Base-by-base conservation (phyloP, 768 basidiomycete species). In the Sutorius australiensis region DNA sequence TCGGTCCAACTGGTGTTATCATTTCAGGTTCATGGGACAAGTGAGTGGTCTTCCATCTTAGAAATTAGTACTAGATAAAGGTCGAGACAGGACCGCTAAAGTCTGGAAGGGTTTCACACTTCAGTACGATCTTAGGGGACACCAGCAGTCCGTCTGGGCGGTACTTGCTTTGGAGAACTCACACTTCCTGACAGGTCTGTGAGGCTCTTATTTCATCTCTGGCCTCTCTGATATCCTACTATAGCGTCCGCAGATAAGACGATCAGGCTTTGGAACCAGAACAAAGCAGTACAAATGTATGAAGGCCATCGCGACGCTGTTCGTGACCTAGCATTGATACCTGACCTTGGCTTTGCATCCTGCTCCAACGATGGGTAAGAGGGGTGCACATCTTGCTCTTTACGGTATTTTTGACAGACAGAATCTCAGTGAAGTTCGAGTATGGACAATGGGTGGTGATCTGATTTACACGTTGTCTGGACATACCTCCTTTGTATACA, bases 11-110 rank as follows among this genome's bases (percentile, higher is more conserved):
- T 44, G 91, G 92, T 14, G 77, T 81, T 46, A 86, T 98, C 55
- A 83, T 97, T 52, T 95, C 92, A 8, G 97, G 97, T 17, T 95
- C 92, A 39, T 99, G 97, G 97, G 97, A 98, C 73, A 89, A 80
- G 95, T 95, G 62, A 70, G 82, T 72, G 11, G 14, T 46, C 38
- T 42, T 42, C 46, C 34, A 10, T 41, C 37, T 43, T 30, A 24
- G n/a, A 32, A 31, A 24, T 12, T 21, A 10, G 31, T 32, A 46
- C 33, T 19, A n/a, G 37, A 46, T 57, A 10, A 38, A 44, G n/a
- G 10, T 39, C 51, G 36, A 37, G 53, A 30, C 63, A 98, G 95
- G 67, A 92, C 95, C 2, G 95, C 93, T 33, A 92, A 92, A 72
- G 87, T 99, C 2, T 98, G 94, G 93, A 84, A 83, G 69, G 77